Conservation (phyloP, 306 rosid genomes). For the Malus asiatica region DNA sequence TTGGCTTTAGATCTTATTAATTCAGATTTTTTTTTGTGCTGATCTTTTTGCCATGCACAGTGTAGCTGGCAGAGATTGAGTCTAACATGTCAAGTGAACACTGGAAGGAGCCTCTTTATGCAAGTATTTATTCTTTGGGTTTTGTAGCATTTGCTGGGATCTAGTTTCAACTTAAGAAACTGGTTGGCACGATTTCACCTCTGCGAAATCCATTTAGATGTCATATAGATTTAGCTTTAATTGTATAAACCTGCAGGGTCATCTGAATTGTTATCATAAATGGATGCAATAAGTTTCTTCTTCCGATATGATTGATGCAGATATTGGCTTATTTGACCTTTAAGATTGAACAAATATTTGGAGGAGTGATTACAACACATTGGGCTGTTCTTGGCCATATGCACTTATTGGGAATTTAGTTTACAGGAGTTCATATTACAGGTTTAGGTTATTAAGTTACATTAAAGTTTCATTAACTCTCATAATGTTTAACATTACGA, state of each 20-base stretch:
- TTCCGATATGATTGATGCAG: constrained; percentile 22
- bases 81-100: constrained; percentile 9
- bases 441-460: constrained; percentile 21
- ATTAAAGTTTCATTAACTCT: constrained; percentile 19
- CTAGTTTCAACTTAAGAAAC: constrained; percentile 16
- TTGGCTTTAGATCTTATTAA: background rate
- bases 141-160: constrained; percentile 2
- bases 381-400: constrained; percentile 14
- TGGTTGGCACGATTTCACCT: background rate
- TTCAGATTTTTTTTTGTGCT: constrained; percentile 1
- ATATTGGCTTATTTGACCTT: constrained; percentile 17
- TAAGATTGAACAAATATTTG: constrained; percentile 11
- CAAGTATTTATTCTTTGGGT: background rate
- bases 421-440: constrained; percentile 7
- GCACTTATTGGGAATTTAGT: constrained; percentile 21
- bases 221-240: constrained; percentile 15
- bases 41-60: constrained; percentile 14
- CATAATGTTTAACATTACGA: constrained; percentile 18
- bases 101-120: background rate
- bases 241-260: constrained; percentile 19
- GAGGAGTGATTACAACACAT: constrained; percentile 14
- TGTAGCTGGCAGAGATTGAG: background rate
- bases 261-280: constrained; percentile 8
- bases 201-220: constrained; percentile 9
- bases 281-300: constrained; percentile 16